Evolutionary conservation across 2,329 filamentous ascomycete genomes (phyloP), one percentile per base, ranked within the genome.

Genomic region (Aspergillus nomiae): DNA sequence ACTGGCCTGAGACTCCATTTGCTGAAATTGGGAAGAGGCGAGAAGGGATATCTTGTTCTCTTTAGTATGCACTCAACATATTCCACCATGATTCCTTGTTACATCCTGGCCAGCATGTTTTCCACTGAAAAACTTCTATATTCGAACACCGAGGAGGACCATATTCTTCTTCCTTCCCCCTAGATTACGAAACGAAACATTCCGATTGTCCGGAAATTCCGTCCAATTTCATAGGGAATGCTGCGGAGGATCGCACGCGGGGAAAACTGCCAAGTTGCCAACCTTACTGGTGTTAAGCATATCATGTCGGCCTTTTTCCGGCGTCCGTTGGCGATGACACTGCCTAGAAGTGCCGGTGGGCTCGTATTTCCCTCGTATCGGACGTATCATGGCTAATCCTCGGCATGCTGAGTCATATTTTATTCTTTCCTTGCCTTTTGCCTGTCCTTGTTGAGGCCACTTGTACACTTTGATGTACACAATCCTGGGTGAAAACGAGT

Each of bases 251-350:
- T 64, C 63, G 58, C 62, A 66, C 66, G 66, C 65, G 67, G 67
- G 65, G 63, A 50, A 41, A 54, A 41, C 60, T 70, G 68, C 68
- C 68, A 70, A 70, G 68, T 70, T 69, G 68, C 73, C 71, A 76
- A 76, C 74, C 74, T 76, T 76, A 75, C 71, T 74, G 69, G 73
- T 71, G 73, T 76, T 76, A 76, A 76, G 74, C 74, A 75, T 76
- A 76, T 70, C 61, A 59, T 63, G 68, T 69, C 70, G 69, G 72
- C 55, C 64, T 68, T 67, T 68, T 65, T 66, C 71, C 69, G 72
- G 69, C 65, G 65, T 70, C 60, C 56, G 63, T 38, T 59, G 36
- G 59, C 48, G 58, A 61, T 50, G 68, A 69, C 67, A 65, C 64
- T 71, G 62, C 61, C 63, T 63, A 69, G 53, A 46, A 50, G 41